Conservation (phyloP, 2,329 filamentous ascomycete genomes). For the Fusarium musae region DNA sequence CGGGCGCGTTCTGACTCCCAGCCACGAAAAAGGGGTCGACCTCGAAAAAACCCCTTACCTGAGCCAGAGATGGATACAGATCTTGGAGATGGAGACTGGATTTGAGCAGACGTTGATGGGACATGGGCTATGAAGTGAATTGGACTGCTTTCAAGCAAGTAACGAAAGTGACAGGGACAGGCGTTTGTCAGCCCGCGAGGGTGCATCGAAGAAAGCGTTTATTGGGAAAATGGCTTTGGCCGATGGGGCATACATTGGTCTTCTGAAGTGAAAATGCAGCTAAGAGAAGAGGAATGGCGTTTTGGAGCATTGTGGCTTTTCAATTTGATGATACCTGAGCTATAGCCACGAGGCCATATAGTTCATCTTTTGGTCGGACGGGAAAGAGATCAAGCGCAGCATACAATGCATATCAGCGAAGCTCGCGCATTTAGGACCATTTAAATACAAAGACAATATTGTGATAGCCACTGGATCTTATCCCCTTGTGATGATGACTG, state of each 20-base stretch:
- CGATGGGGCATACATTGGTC: not conserved
- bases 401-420: not conserved
- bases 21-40: slow-evolving; percentile 61
- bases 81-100: slow-evolving; percentile 51
- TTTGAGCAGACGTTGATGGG: slow-evolving; percentile 35
- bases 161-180: slow-evolving; percentile 17
- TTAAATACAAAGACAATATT: slow-evolving; percentile 1
- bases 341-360: slow-evolving; percentile 25
- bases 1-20: slow-evolving; percentile 65
- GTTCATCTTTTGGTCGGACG: slow-evolving; percentile 33
- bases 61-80: slow-evolving; percentile 54
- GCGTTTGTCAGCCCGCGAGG: slow-evolving; percentile 15
- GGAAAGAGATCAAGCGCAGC: slow-evolving; percentile 2
- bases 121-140: slow-evolving; percentile 9
- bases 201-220: slow-evolving; percentile 19
- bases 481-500: not conserved
- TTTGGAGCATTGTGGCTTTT: slow-evolving; percentile 34
- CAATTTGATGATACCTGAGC: slow-evolving; percentile 45
- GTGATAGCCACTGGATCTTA: not conserved
- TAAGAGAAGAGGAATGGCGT: slow-evolving; percentile 32
- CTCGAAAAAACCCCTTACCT: slow-evolving; percentile 55
- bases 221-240: slow-evolving; percentile 6
- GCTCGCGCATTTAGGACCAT: not conserved
- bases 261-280: slow-evolving; percentile 9
- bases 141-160: slow-evolving; percentile 23